phyloP scores from a whole-genome alignment of 2,329 filamentous ascomycete species.

The Xylariales sp. region DNA sequence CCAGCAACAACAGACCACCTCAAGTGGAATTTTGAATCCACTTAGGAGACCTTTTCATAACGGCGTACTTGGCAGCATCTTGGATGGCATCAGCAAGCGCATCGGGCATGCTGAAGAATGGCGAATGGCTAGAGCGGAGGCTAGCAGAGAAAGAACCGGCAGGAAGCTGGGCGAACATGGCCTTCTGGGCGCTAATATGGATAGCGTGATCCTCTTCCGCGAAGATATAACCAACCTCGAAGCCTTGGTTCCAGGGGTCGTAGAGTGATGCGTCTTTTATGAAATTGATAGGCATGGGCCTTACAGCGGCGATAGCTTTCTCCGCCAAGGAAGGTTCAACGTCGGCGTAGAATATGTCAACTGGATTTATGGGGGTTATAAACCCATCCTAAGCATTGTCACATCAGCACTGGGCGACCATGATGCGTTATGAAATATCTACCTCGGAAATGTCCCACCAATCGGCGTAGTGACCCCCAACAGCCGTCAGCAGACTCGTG shows the following conservation, averaged over 20 bases:
- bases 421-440: not conserved
- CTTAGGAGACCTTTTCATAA: too few species aligned
- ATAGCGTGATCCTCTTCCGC: slow-evolving; percentile 34
- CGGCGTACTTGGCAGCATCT: not conserved
- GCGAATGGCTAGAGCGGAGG: slow-evolving; percentile 32
- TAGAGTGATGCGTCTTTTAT: slow-evolving; percentile 20
- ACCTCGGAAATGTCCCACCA: slow-evolving; percentile 21
- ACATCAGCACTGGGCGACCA: not conserved
- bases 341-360: slow-evolving; percentile 28
- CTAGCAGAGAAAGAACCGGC: slow-evolving; percentile 28
- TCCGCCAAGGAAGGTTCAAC: slow-evolving; percentile 25
- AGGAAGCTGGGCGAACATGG: slow-evolving; percentile 28
- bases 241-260: slow-evolving; percentile 18
- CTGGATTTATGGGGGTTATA: slow-evolving; percentile 11
- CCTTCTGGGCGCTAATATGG: slow-evolving; percentile 19
- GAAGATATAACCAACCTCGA: slow-evolving; percentile 37
- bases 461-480: not conserved
- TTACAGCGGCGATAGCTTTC: slow-evolving; percentile 20
- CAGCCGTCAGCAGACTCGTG: not conserved
- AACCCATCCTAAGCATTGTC: slow-evolving; percentile 6
- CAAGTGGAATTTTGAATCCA: too few species aligned
- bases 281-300: slow-evolving; percentile 16
- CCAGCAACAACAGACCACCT: too few species aligned
- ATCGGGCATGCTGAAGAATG: not conserved
- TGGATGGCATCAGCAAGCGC: not conserved